Evolutionary conservation across 2,329 filamentous ascomycete species (phyloP), one percentile per base, ranked within the genome.

Genomic region (Keithomyces neogunnii): DNA sequence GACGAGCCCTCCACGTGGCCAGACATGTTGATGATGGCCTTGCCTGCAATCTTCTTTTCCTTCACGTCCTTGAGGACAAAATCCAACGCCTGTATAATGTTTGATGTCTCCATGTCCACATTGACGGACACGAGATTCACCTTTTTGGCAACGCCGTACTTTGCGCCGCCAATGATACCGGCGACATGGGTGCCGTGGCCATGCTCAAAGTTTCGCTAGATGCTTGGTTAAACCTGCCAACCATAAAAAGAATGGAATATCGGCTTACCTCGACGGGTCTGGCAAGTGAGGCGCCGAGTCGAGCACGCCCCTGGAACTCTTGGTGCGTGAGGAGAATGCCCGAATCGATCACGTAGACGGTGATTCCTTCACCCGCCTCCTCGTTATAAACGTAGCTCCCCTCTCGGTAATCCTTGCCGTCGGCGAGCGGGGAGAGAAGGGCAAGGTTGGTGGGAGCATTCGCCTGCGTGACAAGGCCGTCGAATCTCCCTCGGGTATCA

Each of bases 161-260:
- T 83, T 49, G 68, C 70, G 35, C 80, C 79, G 28, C 71, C 82
- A 43, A 84, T 77, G 13, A 80, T 85, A 29, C 80, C 82, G 8
- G 80, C 74, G 30, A 83, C 80, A 68, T 85, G 83, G 51, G 73
- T 81, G 40, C 82, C 82, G 65, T 85, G 82, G 10, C 82, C 82
- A 59, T 83, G 80, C 56, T 77, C 71, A 50, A 84, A 80, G 3
- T 71, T 72, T 60, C 81, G 62, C 66, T 72, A 38, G 19, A 19
- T 19, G 19, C 19, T 19, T 19, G 19, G 35, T 3, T 40, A 7
- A 43, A 13, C 32, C 10, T 32, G 45, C 58, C 42, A 58, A 52
- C 40, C 40, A 13, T 26, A 42, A 3, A 13, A 5, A 40, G 30
- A 35, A 35, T 35, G 1, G n/a, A n/a, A 40, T n/a, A 40, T 19